Conservation (phyloP, 352 stramenopile species). For the Thraustochytrium sp. region DNA sequence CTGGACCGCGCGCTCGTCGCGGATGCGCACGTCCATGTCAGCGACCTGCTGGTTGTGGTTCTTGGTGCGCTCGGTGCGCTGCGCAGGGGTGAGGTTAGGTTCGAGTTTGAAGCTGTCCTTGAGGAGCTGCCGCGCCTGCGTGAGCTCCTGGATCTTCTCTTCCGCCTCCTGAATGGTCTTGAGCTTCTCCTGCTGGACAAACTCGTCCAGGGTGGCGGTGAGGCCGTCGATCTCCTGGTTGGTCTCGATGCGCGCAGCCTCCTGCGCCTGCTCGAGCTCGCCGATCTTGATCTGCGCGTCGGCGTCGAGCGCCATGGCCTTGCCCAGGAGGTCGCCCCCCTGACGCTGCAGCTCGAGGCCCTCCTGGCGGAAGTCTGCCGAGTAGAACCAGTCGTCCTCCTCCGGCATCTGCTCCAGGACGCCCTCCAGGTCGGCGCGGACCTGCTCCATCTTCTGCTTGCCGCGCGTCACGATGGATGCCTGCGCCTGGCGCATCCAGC, state of each 20-base stretch:
- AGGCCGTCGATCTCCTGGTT: conserved; percentile 60
- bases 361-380: conserved; percentile 71
- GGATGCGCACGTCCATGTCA: conserved; percentile 69
- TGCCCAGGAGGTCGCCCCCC: conserved; percentile 52
- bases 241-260: conserved; percentile 66
- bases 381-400: conserved; percentile 87
- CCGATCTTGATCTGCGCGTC: conserved; percentile 67
- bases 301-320: conserved; percentile 60
- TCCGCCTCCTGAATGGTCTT: conserved; percentile 58
- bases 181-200: conserved; percentile 60
- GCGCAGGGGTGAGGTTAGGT: background rate
- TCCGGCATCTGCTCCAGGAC: conserved; percentile 73
- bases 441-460: conserved; percentile 48
- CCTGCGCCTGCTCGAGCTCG: conserved; percentile 72
- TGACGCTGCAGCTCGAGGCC: conserved; percentile 62
- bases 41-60: conserved; percentile 71
- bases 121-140: conserved; percentile 63
- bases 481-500: conserved; percentile 71
- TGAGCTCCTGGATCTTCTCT: conserved; percentile 66
- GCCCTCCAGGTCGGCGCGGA: conserved; percentile 58
- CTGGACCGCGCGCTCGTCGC: conserved; percentile 55
- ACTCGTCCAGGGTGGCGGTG: conserved; percentile 59
- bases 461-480: background rate
- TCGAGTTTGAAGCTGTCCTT: conserved; percentile 62
- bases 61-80: conserved; percentile 52